Evolutionary conservation across 306 rosid genomes (phyloP).

Genomic region (Rosa persica): DNA sequence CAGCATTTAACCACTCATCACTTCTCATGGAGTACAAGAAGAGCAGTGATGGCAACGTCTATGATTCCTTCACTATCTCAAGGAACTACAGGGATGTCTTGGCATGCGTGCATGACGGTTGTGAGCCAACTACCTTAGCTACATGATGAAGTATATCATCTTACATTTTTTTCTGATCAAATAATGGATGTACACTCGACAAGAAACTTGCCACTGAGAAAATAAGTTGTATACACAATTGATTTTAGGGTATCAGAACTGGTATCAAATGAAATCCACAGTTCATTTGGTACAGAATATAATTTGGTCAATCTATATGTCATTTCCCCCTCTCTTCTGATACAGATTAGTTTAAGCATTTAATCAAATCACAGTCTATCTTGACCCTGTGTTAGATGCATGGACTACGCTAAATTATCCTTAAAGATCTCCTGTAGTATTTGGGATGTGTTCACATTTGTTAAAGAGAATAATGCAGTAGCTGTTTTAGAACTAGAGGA

Average conservation of each 20-base stretch:
- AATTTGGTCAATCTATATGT: not conserved
- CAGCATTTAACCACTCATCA: constrained; percentile 70
- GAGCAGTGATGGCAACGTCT: constrained; percentile 66
- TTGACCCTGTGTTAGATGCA: not conserved
- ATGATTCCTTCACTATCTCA: constrained; percentile 73
- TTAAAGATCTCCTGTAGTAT: not conserved
- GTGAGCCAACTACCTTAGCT: constrained; percentile 60
- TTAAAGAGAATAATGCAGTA: too few species aligned
- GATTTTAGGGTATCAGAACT: not conserved
- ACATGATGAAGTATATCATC: constrained; percentile 34
- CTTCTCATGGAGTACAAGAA: constrained; percentile 74
- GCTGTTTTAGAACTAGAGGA: too few species aligned
- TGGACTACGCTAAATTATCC: not conserved
- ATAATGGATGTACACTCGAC: not conserved
- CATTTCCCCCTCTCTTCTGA: not conserved
- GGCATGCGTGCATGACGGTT: constrained; percentile 78
- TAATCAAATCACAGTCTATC: not conserved
- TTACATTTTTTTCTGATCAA: not conserved
- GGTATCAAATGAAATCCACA: not conserved
- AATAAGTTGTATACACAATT: not conserved
- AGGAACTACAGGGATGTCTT: constrained; percentile 77
- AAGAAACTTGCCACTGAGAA: not conserved
- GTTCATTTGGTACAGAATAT: not conserved
- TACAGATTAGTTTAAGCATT: not conserved
- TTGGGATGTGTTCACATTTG: not conserved